A percentile compares a stretch with the other conserved stretches of the same genome.
Evolutionary conservation across 192 early-diverging fungal species (phyloP).

Genomic region (Geranomyces variabilis): DNA sequence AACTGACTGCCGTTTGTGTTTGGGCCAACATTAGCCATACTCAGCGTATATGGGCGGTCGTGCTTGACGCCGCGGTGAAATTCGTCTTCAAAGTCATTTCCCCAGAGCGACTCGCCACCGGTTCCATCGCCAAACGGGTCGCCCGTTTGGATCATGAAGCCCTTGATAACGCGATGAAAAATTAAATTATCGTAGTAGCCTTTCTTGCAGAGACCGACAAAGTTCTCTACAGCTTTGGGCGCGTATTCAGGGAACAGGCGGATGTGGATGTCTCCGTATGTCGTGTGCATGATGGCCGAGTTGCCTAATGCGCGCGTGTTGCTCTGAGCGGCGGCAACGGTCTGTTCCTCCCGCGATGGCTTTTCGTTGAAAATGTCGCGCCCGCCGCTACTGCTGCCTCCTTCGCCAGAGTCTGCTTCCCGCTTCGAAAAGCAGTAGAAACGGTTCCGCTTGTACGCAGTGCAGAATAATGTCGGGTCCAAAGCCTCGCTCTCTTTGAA

Average conservation of each 20-base stretch:
- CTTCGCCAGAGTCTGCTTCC: slow-evolving; percentile 76
- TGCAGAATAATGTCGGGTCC: slow-evolving; percentile 90
- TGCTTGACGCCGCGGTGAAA: slow-evolving; percentile 77
- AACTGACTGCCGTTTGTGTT: slow-evolving; percentile 94
- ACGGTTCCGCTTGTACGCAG: slow-evolving; percentile 87
- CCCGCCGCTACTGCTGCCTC: slow-evolving; percentile 45
- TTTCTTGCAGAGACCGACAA: slow-evolving; percentile 81
- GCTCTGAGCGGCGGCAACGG: slow-evolving; percentile 65
- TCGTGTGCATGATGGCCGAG: slow-evolving; percentile 83
- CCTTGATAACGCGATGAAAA: slow-evolving; percentile 96
- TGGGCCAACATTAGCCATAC: slow-evolving; percentile 91
- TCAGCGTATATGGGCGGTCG: slow-evolving; percentile 87
- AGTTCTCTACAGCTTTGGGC: slow-evolving; percentile 94
- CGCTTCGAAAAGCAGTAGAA: slow-evolving; percentile 92
- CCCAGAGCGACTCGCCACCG: slow-evolving; percentile 92
- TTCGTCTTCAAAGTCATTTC: slow-evolving; percentile 92
- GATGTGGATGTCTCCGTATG: slow-evolving; percentile 88
- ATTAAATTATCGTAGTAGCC: slow-evolving; percentile 91
- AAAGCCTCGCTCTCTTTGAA: slow-evolving; percentile 63
- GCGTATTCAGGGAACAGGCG: slow-evolving; percentile 88
- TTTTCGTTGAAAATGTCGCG: slow-evolving; percentile 98
- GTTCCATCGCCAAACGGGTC: slow-evolving; percentile 85
- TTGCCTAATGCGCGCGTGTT: slow-evolving; percentile 62
- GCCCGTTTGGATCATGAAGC: slow-evolving; percentile 95
- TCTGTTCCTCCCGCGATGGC: slow-evolving; percentile 93